Base-by-base conservation (phyloP, 345 rosid genomes). In the Turnera subulata region DNA sequence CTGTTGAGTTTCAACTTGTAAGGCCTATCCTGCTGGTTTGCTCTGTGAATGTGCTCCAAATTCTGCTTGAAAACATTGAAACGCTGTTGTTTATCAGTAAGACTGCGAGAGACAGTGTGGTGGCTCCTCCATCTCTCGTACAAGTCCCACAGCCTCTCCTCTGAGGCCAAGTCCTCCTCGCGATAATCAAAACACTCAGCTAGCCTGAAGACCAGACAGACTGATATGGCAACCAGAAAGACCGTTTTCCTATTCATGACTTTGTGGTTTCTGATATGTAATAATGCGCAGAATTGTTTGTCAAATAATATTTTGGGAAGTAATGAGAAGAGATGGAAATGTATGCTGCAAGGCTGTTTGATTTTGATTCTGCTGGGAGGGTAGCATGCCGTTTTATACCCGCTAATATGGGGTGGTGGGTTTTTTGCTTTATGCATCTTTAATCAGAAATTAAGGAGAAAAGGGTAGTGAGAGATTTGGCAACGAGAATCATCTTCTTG, bases 1-100 rank as follows among this genome's bases (percentile, higher is more conserved):
- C 22, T 51, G 55, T 80, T 74, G 29, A 69, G 57, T 21, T 26
- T 63, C 68, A 76, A 11, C 58, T 79, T 70, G 56, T 24, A 61
- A 46, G 64, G 60, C 37, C 10, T 56, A n/a, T 62, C 63, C 67
- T 56, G 56, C 37, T 57, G 53, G 59, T 68, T 64, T 22, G 57
- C 29, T 48, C 3, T 19, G 39, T 60, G 64, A 58, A 50, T 15
- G 48, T 51, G 50, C 23, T 26, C 21, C 43, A 47, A 18, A 25
- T 42, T 62, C 6, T 11, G 42, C 47, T 69, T 69, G 49, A 69
- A 69, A 46, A 69, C 56, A 32, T 68, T 61, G 58, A 61, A 55
- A 21, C 66, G 72, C 24, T 61, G 13, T 11, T 48, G 42, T 25
- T 68, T 61, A 9, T 50, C 66, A 0, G 56, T n/a, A 26, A 61